phyloP scores from a whole-genome alignment of 169 alveolate species.

The Plasmodium gonderi region DNA sequence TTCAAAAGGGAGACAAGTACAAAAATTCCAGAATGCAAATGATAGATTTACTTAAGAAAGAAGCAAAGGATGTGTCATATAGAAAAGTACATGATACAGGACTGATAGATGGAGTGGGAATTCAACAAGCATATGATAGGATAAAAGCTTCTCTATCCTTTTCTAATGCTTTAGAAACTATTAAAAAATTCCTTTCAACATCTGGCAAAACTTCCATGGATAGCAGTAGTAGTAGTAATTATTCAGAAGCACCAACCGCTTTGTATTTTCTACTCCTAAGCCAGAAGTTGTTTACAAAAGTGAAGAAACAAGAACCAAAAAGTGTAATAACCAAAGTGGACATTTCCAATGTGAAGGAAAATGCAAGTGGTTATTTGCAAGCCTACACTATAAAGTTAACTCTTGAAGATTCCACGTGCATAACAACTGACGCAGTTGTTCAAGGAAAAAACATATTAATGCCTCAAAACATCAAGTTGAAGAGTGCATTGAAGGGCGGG shows the following conservation, averaged over 20 bases:
- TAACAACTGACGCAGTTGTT: background rate
- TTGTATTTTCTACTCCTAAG: conserved; percentile 27
- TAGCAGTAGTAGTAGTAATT: too few species aligned
- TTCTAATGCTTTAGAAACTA: background rate
- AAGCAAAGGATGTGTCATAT: conserved; percentile 26
- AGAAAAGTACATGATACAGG: conserved; percentile 3
- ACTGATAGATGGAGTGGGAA: conserved; percentile 20
- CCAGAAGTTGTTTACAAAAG: conserved; percentile 3
- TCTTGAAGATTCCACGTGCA: conserved; percentile 7
- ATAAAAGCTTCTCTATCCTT: conserved; percentile 22
- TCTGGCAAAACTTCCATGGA: conserved; percentile 28
- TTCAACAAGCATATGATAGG: conserved; percentile 40
- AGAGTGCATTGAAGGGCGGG: background rate
- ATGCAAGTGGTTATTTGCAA: conserved; percentile 14
- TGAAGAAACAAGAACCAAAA: background rate
- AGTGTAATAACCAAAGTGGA: conserved; percentile 21
- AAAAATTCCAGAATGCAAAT: background rate
- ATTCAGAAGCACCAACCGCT: background rate
- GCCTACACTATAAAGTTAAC: conserved; percentile 12
- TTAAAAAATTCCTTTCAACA: conserved; percentile 13
- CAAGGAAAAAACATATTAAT: conserved; percentile 33
- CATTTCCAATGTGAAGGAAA: conserved; percentile 14
- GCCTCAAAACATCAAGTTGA: too few species aligned
- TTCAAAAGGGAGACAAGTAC: conserved; percentile 6
- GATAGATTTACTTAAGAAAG: background rate